phyloP scores from a whole-genome alignment of 163 green algal species.

The Chloromonas sp. region DNA sequence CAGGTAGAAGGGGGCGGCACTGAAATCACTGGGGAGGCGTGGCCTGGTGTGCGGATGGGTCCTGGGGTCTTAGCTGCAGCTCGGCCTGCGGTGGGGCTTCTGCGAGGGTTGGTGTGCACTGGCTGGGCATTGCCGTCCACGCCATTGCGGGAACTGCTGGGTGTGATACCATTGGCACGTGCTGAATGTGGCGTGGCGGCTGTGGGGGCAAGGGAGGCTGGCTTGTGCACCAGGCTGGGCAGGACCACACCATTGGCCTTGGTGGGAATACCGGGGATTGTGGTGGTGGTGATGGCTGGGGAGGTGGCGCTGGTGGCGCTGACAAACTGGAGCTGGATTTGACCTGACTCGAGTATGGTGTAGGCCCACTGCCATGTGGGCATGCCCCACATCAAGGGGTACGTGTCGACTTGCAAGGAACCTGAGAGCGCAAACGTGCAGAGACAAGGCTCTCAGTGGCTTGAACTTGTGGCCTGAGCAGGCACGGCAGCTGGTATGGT shows the following conservation, averaged over 20 bases:
- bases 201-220: no score
- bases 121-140: background rate
- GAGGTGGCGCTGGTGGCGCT: background rate
- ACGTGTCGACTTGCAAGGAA: background rate
- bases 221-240: no score
- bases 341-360: constrained; percentile 23
- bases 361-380: constrained; percentile 43
- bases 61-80: background rate
- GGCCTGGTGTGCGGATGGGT: background rate
- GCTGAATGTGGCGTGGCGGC: no score
- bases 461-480: no score
- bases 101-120: background rate
- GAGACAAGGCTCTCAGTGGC: no score
- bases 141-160: background rate
- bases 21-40: background rate
- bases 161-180: no score
- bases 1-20: background rate
- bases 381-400: background rate
- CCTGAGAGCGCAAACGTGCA: background rate
- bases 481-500: background rate
- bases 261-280: background rate
- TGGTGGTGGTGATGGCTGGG: background rate
- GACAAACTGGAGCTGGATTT: constrained; percentile 33
- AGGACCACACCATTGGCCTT: background rate
- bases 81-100: background rate